Conservation (phyloP, 2,329 filamentous ascomycete species). For the Arthrobotrys pseudoclavata region DNA sequence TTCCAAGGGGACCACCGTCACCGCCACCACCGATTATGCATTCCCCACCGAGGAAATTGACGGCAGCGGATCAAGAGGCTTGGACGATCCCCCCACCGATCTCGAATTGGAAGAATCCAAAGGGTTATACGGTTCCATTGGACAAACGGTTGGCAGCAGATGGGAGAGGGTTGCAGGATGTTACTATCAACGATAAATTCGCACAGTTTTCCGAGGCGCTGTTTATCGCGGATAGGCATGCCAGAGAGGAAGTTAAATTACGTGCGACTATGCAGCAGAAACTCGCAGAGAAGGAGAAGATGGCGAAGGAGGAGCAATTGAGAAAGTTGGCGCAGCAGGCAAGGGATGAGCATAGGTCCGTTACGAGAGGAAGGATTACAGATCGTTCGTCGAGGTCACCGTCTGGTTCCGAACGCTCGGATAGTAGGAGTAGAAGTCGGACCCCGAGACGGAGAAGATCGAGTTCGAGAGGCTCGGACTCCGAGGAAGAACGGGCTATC, state of each 20-base stretch:
- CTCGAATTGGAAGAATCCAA: slow-evolving; percentile 99
- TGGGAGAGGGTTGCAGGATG: slow-evolving; percentile 89
- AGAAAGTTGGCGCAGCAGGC: slow-evolving; percentile 91
- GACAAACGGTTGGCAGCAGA: slow-evolving; percentile 97
- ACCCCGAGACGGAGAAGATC: slow-evolving; percentile 51
- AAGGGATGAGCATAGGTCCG: slow-evolving; percentile 78
- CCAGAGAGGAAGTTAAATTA: slow-evolving; percentile 93
- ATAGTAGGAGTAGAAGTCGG: slow-evolving; percentile 63
- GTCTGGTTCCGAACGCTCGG: slow-evolving; percentile 50
- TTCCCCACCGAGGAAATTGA: slow-evolving; percentile 92
- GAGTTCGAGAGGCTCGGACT: slow-evolving; percentile 66
- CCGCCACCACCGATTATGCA: slow-evolving; percentile 95
- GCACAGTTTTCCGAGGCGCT: slow-evolving; percentile 94
- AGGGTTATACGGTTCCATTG: slow-evolving; percentile 94
- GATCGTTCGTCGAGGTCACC: slow-evolving; percentile 59
- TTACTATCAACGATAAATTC: slow-evolving; percentile 98
- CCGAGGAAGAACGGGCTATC: slow-evolving; percentile 77
- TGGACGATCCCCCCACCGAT: slow-evolving; percentile 94
- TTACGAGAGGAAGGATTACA: slow-evolving; percentile 68
- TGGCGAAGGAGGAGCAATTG: slow-evolving; percentile 91
- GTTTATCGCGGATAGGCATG: slow-evolving; percentile 93
- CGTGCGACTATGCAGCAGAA: slow-evolving; percentile 95
- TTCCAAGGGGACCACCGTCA: slow-evolving; percentile 89
- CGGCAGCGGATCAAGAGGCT: slow-evolving; percentile 94
- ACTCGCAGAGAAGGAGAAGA: slow-evolving; percentile 95